Evolutionary conservation across 148 eudicot species (phyloP).

Genomic region (Mesembryanthemum crystallinum): DNA sequence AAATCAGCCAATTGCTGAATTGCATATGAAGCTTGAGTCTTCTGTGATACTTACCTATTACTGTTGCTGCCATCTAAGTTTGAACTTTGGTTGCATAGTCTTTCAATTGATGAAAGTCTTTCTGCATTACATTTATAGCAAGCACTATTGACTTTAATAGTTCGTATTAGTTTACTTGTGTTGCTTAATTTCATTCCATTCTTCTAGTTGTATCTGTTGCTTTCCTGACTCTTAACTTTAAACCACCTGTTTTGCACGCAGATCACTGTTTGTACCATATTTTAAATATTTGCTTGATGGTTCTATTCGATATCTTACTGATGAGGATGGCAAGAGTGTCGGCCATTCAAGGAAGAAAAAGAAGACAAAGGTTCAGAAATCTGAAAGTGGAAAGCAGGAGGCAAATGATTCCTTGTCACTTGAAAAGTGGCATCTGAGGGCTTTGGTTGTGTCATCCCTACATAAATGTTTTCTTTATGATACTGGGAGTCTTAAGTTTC

Average conservation of each 20-base stretch:
- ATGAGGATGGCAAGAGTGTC: constrained; percentile 37
- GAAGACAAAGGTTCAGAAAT: constrained; percentile 60
- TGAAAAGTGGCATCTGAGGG: constrained; percentile 71
- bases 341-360: constrained; percentile 55
- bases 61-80: no score
- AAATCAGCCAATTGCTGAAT: no score
- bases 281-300: constrained; percentile 81
- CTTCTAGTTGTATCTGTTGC: background rate
- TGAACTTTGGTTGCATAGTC: no score
- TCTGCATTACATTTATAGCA: background rate
- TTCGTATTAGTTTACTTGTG: background rate
- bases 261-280: constrained; percentile 90
- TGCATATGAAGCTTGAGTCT: no score
- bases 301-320: constrained; percentile 57
- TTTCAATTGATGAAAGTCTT: background rate
- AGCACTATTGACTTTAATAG: background rate
- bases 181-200: background rate
- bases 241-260: constrained; percentile 29
- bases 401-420: constrained; percentile 30
- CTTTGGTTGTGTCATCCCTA: constrained; percentile 69
- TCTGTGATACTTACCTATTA: no score
- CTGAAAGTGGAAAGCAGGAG: constrained; percentile 22
- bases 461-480: constrained; percentile 89
- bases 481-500: constrained; percentile 64
- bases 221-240: constrained; percentile 5